These are phyloP conservation scores for Leccinellum luteum DNA, from an alignment of 768 basidiomycete genomes.

Conservation along the genomic window DNA sequence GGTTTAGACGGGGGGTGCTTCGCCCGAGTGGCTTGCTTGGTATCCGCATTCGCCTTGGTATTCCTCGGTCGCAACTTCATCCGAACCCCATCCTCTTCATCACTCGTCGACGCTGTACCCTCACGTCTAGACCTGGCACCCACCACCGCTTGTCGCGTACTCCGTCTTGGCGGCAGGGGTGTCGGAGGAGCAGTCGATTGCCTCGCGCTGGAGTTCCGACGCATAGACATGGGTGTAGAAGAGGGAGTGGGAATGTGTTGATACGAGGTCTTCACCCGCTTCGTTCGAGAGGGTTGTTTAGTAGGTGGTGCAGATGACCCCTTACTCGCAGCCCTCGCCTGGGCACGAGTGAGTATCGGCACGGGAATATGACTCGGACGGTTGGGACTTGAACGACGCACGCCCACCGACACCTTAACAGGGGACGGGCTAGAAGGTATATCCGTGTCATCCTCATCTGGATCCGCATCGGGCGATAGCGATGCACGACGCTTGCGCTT, in stretches of 20 bases:
- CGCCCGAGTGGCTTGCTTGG: background rate
- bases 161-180: conserved; percentile 24
- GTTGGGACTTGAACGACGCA: background rate
- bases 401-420: conserved; percentile 23
- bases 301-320: background rate
- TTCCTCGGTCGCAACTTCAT: conserved; percentile 22
- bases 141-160: conserved; percentile 25
- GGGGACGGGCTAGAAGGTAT: conserved; percentile 31
- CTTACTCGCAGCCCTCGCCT: conserved; percentile 9
- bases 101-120: conserved; percentile 3
- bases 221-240: conserved; percentile 17
- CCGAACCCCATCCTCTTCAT: conserved; percentile 7
- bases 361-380: background rate
- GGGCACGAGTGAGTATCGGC: conserved; percentile 12
- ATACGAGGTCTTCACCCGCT: conserved; percentile 15
- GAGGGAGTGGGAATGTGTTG: conserved; percentile 27
- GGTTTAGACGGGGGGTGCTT: conserved; percentile 16
- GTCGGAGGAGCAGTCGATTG: conserved; percentile 15
- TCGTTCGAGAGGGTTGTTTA: conserved; percentile 9
- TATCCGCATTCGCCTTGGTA: conserved; percentile 4
- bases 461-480: background rate
- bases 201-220: conserved; percentile 1
- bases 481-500: conserved; percentile 25
- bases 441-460: conserved; percentile 9
- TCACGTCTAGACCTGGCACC: conserved; percentile 11